These are phyloP conservation scores for Urtica urens DNA, from an alignment of 306 rosid genomes.

Conservation along the genomic window DNA sequence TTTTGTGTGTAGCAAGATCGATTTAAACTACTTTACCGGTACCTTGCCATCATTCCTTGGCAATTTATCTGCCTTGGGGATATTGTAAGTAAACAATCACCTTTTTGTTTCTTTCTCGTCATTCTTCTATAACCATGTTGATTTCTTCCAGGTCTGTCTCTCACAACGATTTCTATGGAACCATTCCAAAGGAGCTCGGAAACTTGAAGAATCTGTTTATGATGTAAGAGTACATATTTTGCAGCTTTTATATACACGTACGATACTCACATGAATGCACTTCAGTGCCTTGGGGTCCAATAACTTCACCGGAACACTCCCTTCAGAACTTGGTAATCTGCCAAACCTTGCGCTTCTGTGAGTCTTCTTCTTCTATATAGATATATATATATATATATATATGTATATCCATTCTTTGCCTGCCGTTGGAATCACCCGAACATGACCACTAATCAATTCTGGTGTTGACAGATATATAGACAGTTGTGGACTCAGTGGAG, in stretches of 20 bases:
- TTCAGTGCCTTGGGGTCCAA: slow-evolving; percentile 14
- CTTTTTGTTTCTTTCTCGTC: neutral
- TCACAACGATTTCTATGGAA: slow-evolving; percentile 15
- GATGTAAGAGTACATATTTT: slow-evolving; percentile 13
- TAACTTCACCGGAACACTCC: slow-evolving; percentile 20
- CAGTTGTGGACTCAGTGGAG: slow-evolving; percentile 21
- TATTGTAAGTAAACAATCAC: slow-evolving; percentile 18
- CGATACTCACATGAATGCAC: neutral
- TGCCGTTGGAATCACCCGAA: neutral
- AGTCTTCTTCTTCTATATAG: neutral
- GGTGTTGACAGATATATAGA: slow-evolving; percentile 8
- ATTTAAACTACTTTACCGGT: slow-evolving; percentile 20
- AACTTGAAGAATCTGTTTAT: slow-evolving; percentile 8
- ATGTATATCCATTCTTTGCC: no score
- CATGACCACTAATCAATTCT: neutral
- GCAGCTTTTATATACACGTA: neutral
- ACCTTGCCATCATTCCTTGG: slow-evolving; percentile 20
- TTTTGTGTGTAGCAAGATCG: slow-evolving; percentile 12
- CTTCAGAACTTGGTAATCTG: slow-evolving; percentile 23
- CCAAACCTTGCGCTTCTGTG: slow-evolving; percentile 9
- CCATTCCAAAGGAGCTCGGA: slow-evolving; percentile 30
- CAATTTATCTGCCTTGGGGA: slow-evolving; percentile 2
- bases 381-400: no score
- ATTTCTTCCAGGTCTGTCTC: slow-evolving; percentile 13
- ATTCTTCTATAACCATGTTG: neutral